Base-by-base conservation (phyloP, 2,329 filamentous ascomycete species). In the Epichloe sp. region DNA sequence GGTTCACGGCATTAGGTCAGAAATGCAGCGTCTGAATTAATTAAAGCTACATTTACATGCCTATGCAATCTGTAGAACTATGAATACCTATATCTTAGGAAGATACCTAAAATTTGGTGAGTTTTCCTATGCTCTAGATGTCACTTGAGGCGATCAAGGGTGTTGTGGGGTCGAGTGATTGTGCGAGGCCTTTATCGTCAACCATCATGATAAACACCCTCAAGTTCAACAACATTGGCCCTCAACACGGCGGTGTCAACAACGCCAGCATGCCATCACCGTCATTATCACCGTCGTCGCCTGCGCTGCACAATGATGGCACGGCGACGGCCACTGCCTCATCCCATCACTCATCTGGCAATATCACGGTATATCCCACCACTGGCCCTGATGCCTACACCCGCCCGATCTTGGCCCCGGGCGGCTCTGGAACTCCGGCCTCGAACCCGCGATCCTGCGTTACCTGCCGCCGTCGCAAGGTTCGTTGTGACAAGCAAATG, bases 401-500 rank as follows among this genome's bases (percentile, higher is more conserved):
- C 35, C 56, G 60, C 44, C 67, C 67, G 51, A 66, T 69, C 50
- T 50, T 61, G 51, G 58, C 65, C 31, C 56, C 65, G n/a, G 65
- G 56, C 38, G 61, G 64, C 54, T 62, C 61, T 41, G 54, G 61
- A 46, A 49, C 57, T 21, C 65, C 67, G 6, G 65, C 64, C 38
- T 53, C 74, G 45, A 75, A 75, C 54, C 73, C 73, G 34, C 66
- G 73, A 54, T 75, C 72, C 54, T 75, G 73, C 57, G 71, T 76
- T 17, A 75, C 71, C 40, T 76, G 73, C 54, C 68, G 73, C 11
- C 70, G 73, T 44, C 71, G 82, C 55, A 85, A 86, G 65, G 85
- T 89, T 50, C 83, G 84, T 60, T 89, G 85, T 72, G 83, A 89
- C 70, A 88, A 88, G 70, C 75, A 79, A 59, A 80, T 86, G 71